phyloP scores from a whole-genome alignment of 2,329 filamentous ascomycete genomes.

The Talaromyces sp. region DNA sequence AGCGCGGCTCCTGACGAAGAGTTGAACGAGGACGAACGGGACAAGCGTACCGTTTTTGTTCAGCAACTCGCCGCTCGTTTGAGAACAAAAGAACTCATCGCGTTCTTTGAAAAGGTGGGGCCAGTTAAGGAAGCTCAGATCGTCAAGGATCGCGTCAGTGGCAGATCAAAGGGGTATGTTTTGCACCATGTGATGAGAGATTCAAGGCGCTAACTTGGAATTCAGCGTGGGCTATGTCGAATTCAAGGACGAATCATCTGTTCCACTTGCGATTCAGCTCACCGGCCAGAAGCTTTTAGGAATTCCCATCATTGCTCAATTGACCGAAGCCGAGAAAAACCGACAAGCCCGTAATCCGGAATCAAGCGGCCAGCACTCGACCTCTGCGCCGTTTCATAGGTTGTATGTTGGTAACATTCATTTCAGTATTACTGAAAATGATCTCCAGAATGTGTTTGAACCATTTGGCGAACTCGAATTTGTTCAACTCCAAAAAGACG shows the following conservation, averaged over 20 bases:
- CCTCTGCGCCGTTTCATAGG: slow-evolving; percentile 90
- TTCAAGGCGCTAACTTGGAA: slow-evolving; percentile 5
- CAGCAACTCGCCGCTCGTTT: slow-evolving; percentile 95
- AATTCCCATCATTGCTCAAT: slow-evolving; percentile 96
- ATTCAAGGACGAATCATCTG: slow-evolving; percentile 94
- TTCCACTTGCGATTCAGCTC: slow-evolving; percentile 89
- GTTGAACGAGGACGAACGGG: slow-evolving; percentile 90
- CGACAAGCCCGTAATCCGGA: slow-evolving; percentile 86
- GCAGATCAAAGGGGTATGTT: slow-evolving; percentile 90
- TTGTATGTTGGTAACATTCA: slow-evolving; percentile 99
- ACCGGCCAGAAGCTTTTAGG: slow-evolving; percentile 97
- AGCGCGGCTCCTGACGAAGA: slow-evolving; percentile 60
- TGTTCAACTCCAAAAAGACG: slow-evolving; percentile 95
- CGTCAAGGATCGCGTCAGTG: slow-evolving; percentile 94
- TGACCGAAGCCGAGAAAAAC: slow-evolving; percentile 99
- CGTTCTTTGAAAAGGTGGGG: slow-evolving; percentile 93
- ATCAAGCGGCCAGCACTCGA: slow-evolving; percentile 61
- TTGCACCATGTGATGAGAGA: not conserved
- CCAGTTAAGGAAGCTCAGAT: slow-evolving; percentile 97
- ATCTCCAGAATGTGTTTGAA: slow-evolving; percentile 93
- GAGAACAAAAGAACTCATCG: slow-evolving; percentile 84
- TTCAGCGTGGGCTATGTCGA: slow-evolving; percentile 95
- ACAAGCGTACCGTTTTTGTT: slow-evolving; percentile 94
- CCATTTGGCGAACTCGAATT: slow-evolving; percentile 97
- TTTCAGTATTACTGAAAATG: slow-evolving; percentile 96